A percentile compares a stretch with the other conserved stretches of the same genome.
Conservation (phyloP, 1,284 basidiomycete genomes). For the Rhodotorula glutinis region DNA sequence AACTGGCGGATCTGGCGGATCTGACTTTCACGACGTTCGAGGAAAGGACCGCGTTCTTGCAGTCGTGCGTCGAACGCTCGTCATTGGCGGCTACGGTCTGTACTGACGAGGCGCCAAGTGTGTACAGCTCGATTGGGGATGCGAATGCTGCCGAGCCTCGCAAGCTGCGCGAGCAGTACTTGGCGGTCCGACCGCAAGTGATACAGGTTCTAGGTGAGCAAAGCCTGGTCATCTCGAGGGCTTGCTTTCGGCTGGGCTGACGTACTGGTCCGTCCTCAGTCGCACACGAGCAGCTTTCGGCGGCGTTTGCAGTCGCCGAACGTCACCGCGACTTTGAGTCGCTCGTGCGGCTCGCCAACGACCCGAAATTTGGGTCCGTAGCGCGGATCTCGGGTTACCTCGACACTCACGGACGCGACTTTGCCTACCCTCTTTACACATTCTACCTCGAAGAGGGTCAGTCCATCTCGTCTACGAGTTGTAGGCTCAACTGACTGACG, state of each 20-base stretch:
- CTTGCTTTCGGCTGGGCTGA: no score
- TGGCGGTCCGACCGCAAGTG: slow-evolving; percentile 65
- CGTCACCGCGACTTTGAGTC: slow-evolving; percentile 50
- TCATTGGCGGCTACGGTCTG: no score
- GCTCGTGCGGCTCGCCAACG: slow-evolving; percentile 48
- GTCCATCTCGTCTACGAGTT: slow-evolving; percentile 21
- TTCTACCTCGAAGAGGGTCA: slow-evolving; percentile 58
- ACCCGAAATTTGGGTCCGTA: slow-evolving; percentile 40
- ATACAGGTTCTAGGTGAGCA: slow-evolving; percentile 71
- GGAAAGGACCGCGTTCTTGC: slow-evolving; percentile 48
- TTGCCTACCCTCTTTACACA: slow-evolving; percentile 80
- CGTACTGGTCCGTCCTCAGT: no score
- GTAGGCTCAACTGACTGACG: no score
- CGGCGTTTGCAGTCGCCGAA: slow-evolving; percentile 50
- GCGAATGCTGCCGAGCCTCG: slow-evolving; percentile 53
- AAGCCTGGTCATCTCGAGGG: no score
- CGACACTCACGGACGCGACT: slow-evolving; percentile 73
- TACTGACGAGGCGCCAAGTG: background rate
- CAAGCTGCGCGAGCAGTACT: slow-evolving; percentile 64
- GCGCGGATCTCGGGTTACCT: slow-evolving; percentile 62
- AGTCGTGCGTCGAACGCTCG: slow-evolving; percentile 35
- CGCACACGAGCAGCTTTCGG: slow-evolving; percentile 44
- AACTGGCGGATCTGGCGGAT: slow-evolving; percentile 50
- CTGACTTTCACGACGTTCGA: slow-evolving; percentile 47
- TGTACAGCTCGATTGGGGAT: slow-evolving; percentile 20